Evolutionary conservation across 75 land plant genomes (phyloP).

Genomic region (Selaginella tamariscina): DNA sequence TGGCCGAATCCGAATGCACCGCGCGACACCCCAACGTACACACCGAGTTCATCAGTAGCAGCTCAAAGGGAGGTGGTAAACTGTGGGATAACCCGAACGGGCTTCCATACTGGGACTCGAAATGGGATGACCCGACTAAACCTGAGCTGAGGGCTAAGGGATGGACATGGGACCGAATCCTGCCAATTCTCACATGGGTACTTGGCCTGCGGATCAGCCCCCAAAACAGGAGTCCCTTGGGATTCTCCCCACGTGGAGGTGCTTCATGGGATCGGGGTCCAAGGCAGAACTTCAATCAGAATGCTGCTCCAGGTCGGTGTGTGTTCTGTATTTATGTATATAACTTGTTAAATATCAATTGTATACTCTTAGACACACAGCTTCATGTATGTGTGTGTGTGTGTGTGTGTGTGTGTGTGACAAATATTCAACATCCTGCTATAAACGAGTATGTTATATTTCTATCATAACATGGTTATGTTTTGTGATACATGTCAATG

Average conservation of each 20-base stretch:
- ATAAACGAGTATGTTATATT: background rate
- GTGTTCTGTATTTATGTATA: no score
- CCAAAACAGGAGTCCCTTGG: background rate
- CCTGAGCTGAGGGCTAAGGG: background rate
- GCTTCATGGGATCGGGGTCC: background rate
- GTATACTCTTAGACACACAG: no score
- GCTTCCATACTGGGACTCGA: background rate
- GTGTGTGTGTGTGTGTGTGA: background rate
- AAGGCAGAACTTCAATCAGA: background rate
- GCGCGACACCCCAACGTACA: background rate
- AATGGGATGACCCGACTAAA: background rate
- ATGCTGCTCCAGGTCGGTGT: background rate
- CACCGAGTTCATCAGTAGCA: background rate
- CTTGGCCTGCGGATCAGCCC: background rate
- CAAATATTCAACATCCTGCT: background rate
- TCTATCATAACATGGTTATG: background rate
- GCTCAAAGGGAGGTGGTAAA: background rate
- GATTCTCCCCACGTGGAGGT: background rate
- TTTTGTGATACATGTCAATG: no score
- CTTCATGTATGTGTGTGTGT: background rate
- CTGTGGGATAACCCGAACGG: background rate
- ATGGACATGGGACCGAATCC: background rate
- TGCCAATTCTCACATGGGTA: background rate
- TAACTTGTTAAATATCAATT: no score
- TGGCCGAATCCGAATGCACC: background rate